Base-by-base conservation (phyloP, 495 filamentous ascomycete genomes). In the Penicillium tannophilum region DNA sequence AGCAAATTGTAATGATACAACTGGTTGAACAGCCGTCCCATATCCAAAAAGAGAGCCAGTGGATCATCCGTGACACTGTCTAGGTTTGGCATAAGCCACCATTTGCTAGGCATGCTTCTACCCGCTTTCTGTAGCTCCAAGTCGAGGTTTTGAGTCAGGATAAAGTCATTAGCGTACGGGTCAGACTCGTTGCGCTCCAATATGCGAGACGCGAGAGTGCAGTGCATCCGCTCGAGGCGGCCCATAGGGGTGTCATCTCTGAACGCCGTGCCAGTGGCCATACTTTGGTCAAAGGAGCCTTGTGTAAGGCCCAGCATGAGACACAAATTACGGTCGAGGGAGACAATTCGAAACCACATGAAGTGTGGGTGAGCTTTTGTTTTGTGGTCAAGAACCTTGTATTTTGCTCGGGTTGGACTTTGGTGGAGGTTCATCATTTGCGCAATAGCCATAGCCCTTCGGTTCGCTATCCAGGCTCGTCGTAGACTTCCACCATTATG, bases 241-340 rank as follows among this genome's bases (percentile, higher is more conserved):
- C 56, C 63, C 20, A 66, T 39, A n/a, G 66, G 52, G 11, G 16
- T 41, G 6, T 62, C 61, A 41, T 47, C 54, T 28, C 17, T 41
- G 62, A 20, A 11, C 26, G 9, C 30, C 36, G 31, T 0, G 31
- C 30, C 20, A 55, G 59, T 20, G 23, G 33, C 61, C 55, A 68
- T 72, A 26, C 75, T 73, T 5, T 59, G 41, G 36, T 82, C 76
- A 20, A 52, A 48, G 5, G 72, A 65, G 12, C 62, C 68, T 41
- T 77, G 74, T 1, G 81, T 79, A 3, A 84, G 68, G 16, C 82
- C 82, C 0, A 83, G 67, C 14, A 81, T 62, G 19, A 83, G 60
- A 19, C 73, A 75, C 5, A 80, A 52, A 33, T 78, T 70, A 14
- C 79, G 75, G 52, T 84, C 82, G 26, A 64, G 36, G 39, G 46